Percentiles rank a stretch among this genome's conserved stretches.
Evolutionary conservation across 2,329 filamentous ascomycete genomes (phyloP).

Genomic region (Diaporthe capsici): DNA sequence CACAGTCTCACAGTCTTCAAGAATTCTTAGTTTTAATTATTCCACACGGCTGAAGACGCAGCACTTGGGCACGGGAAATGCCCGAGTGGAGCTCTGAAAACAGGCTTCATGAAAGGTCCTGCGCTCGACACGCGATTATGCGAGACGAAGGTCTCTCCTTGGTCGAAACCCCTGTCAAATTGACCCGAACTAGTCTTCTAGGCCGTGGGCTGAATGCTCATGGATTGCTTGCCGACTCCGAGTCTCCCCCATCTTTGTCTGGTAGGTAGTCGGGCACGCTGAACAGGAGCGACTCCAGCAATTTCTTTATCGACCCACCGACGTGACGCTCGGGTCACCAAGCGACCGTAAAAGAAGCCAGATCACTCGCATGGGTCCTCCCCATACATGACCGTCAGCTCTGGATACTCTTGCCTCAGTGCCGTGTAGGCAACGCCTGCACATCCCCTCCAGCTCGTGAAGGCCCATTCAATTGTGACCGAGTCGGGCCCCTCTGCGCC

Average conservation of each 20-base stretch:
- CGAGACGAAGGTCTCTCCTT: not conserved
- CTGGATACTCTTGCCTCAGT: not conserved
- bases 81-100: too few species aligned
- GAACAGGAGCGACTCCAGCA: not conserved
- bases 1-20: not conserved
- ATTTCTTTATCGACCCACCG: too few species aligned
- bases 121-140: not conserved
- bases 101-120: not conserved
- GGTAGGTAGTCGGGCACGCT: not conserved
- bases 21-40: not conserved
- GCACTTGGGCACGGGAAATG: not conserved
- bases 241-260: too few species aligned
- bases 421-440: not conserved
- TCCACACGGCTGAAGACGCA: not conserved
- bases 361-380: not conserved
- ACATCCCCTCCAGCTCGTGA: not conserved
- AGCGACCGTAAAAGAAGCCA: not conserved
- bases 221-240: not conserved
- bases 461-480: not conserved
- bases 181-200: not conserved
- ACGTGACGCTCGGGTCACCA: not conserved
- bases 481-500: not conserved
- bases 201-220: not conserved
- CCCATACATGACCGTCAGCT: not conserved
- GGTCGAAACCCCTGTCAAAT: not conserved